Percentiles rank a stretch among this genome's conserved stretches.
These are phyloP conservation scores for Dendrobium officinale DNA, from an alignment of 106 monocot species.

Conservation along the genomic window DNA sequence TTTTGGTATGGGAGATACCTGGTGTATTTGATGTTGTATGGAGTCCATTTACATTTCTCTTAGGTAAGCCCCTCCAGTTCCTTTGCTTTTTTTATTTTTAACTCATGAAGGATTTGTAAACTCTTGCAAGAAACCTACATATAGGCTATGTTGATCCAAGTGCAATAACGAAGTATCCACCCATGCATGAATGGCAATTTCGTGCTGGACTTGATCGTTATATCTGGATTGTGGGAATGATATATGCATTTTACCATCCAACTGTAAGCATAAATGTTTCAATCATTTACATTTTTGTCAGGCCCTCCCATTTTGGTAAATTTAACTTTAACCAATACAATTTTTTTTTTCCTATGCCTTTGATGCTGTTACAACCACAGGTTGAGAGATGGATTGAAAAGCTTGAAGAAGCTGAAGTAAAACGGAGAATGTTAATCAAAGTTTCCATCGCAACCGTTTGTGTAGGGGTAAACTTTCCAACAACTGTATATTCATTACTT, in stretches of 20 bases:
- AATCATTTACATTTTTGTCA: neutral
- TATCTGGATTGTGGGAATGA: conserved; percentile 55
- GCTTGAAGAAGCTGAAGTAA: conserved; percentile 35
- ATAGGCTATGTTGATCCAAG: conserved; percentile 37
- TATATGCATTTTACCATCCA: conserved; percentile 53
- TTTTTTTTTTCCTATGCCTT: too few relatives aligned
- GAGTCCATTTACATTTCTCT: conserved; percentile 34
- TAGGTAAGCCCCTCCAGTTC: conserved; percentile 15
- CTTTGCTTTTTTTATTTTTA: neutral
- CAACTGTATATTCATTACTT: neutral
- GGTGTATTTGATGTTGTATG: conserved; percentile 38
- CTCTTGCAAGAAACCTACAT: neutral
- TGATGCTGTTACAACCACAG: conserved; percentile 5
- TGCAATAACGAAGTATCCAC: conserved; percentile 24
- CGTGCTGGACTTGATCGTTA: conserved; percentile 55
- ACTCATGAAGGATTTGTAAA: neutral
- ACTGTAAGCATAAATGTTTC: conserved; percentile 25
- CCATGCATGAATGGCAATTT: conserved; percentile 50
- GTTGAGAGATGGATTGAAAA: conserved; percentile 57
- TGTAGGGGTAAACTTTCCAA: conserved; percentile 17
- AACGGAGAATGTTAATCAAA: conserved; percentile 29
- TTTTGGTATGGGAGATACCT: conserved; percentile 40
- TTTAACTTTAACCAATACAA: neutral
- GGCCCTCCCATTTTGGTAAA: neutral
- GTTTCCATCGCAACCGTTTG: conserved; percentile 19